phyloP scores from a whole-genome alignment of 768 basidiomycete species.

The Mycena capillaripes region DNA sequence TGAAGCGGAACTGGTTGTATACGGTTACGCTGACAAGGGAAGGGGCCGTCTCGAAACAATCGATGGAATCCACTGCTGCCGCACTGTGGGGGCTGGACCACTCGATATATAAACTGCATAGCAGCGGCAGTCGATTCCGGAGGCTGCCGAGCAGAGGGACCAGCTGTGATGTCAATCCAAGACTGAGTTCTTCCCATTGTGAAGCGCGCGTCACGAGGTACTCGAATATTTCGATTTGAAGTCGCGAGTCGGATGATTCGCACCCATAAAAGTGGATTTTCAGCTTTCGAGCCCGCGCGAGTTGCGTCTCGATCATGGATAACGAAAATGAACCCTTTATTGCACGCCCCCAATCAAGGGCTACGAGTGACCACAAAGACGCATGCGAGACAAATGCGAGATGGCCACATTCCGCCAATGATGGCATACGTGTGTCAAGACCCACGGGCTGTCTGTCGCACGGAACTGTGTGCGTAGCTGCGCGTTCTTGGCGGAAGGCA shows the following conservation, averaged over 20 bases:
- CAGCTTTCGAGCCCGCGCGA: not conserved
- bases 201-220: not conserved
- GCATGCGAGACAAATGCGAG: not conserved
- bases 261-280: not conserved
- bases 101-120: not conserved
- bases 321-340: not conserved
- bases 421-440: not conserved
- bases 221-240: not conserved
- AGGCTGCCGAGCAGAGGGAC: not conserved
- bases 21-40: not conserved
- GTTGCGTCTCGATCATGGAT: not conserved
- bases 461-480: not conserved
- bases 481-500: not conserved
- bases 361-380: not conserved
- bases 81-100: not conserved
- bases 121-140: not conserved
- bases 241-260: not conserved
- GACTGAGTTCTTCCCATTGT: not conserved
- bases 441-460: not conserved
- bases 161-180: not conserved
- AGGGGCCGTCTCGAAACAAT: slow-evolving; percentile 1
- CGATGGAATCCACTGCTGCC: not conserved
- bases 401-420: not conserved
- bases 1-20: not conserved
- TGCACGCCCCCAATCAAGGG: not conserved